Conservation (phyloP, 2,329 filamentous ascomycete genomes). For the Spiromastix sp. region DNA sequence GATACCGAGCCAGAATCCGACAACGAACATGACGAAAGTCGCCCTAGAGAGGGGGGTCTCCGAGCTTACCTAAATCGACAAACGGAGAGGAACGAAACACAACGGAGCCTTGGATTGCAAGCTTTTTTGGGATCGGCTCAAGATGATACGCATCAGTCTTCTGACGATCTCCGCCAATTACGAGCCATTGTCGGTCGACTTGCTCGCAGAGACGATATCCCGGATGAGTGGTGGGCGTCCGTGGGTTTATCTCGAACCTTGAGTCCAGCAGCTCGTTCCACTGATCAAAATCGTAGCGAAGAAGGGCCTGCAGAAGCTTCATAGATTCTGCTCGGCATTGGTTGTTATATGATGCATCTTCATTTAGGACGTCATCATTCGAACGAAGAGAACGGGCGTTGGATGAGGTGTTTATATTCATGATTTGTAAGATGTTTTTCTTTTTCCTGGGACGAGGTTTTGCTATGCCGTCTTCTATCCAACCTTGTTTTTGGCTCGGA, state of each 20-base stretch:
- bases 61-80: conserved; percentile 13
- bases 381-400: too few species aligned
- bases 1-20: conserved; percentile 21
- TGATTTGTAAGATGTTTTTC: too few species aligned
- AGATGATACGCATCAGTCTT: conserved; percentile 18
- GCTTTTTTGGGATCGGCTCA: conserved; percentile 23
- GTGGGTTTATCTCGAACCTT: conserved; percentile 52
- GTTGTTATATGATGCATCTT: too few species aligned
- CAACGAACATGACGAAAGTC: conserved; percentile 3
- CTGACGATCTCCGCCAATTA: conserved; percentile 55
- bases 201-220: conserved; percentile 61
- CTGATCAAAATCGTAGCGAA: too few species aligned
- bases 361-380: too few species aligned
- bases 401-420: too few species aligned
- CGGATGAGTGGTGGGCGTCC: conserved; percentile 72
- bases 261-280: too few species aligned
- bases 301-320: too few species aligned
- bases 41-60: conserved; percentile 9
- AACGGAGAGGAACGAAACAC: conserved; percentile 16
- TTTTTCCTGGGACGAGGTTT: too few species aligned
- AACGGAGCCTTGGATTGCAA: conserved; percentile 8
- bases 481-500: too few species aligned
- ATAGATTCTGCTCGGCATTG: too few species aligned
- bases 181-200: conserved; percentile 62
- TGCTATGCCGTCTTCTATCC: too few species aligned